Percentiles rank a stretch among this genome's conserved stretches.
These are phyloP conservation scores for Lactarius pseudohatsudake DNA, from an alignment of 768 basidiomycete species.

Conservation along the genomic window DNA sequence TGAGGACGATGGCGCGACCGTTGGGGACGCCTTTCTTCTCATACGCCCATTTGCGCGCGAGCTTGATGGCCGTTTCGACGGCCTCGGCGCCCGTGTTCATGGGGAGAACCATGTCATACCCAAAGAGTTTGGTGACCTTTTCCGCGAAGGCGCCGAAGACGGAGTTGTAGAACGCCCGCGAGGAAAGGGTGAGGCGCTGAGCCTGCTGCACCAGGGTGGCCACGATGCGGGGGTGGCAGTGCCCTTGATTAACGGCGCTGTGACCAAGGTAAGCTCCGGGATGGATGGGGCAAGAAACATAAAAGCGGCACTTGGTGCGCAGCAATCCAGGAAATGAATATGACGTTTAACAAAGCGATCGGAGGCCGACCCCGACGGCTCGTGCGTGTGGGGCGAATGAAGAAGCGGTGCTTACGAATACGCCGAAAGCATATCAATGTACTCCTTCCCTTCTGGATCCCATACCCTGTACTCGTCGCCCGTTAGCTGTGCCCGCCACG, in stretches of 20 bases:
- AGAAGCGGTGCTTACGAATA: slow-evolving; percentile 73
- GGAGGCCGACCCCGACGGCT: neutral
- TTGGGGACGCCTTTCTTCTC: slow-evolving; percentile 77
- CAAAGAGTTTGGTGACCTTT: slow-evolving; percentile 78
- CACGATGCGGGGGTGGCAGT: slow-evolving; percentile 90
- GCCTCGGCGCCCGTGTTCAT: slow-evolving; percentile 99
- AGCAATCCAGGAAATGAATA: neutral
- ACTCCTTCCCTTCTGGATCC: slow-evolving; percentile 94
- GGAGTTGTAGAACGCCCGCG: slow-evolving; percentile 94
- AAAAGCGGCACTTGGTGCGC: neutral
- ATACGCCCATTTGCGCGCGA: slow-evolving; percentile 97
- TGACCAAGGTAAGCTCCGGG: neutral
- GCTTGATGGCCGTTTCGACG: slow-evolving; percentile 95
- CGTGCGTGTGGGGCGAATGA: slow-evolving; percentile 6
- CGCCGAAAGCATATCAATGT: slow-evolving; percentile 97
- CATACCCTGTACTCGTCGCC: slow-evolving; percentile 57
- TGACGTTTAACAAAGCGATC: neutral
- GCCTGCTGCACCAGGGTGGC: slow-evolving; percentile 81
- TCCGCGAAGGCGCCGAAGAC: slow-evolving; percentile 89
- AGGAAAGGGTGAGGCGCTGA: slow-evolving; percentile 87
- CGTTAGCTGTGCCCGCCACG: slow-evolving; percentile 24
- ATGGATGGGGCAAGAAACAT: neutral
- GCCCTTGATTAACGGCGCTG: slow-evolving; percentile 91
- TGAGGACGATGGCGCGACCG: slow-evolving; percentile 83
- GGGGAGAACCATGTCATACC: slow-evolving; percentile 93